These are phyloP conservation scores for Aspergillus saccharolyticus DNA, from an alignment of 495 filamentous ascomycete species.

Conservation along the genomic window DNA sequence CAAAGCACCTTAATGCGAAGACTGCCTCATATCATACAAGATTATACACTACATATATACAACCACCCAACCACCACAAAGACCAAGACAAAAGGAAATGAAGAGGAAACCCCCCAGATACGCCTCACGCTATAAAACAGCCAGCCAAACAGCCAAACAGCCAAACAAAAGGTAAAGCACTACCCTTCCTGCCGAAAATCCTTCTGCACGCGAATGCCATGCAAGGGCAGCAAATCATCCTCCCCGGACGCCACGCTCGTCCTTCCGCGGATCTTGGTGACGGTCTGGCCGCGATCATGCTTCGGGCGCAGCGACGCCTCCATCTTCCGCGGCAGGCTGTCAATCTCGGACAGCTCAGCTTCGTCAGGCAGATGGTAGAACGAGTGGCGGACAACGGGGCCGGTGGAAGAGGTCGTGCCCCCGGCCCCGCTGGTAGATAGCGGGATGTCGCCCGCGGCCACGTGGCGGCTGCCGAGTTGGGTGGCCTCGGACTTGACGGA, in stretches of 20 bases:
- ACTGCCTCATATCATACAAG: no score
- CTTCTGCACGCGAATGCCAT: constrained; percentile 22
- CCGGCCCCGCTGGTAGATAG: neutral
- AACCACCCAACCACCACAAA: no score
- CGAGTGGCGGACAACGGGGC: constrained; percentile 12
- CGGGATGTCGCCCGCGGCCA: neutral
- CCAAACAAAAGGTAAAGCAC: neutral
- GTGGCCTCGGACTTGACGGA: constrained; percentile 4
- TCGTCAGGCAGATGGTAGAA: constrained; percentile 21
- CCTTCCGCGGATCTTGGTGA: constrained; percentile 15
- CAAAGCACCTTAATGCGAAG: no score
- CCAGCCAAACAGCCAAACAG: neutral
- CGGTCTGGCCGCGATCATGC: constrained; percentile 17
- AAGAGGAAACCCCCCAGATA: neutral
- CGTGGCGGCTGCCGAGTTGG: neutral
- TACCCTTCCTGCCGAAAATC: constrained; percentile 18
- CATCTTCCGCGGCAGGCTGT: neutral
- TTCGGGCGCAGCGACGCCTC: constrained; percentile 15
- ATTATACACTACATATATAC: no score
- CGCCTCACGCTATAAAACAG: neutral
- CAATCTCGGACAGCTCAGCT: neutral
- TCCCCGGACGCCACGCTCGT: neutral
- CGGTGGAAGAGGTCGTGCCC: neutral
- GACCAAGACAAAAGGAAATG: no score
- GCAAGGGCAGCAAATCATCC: constrained; percentile 23